Conservation (phyloP, 192 early-diverging fungal genomes). For the Coemansia sp. region DNA sequence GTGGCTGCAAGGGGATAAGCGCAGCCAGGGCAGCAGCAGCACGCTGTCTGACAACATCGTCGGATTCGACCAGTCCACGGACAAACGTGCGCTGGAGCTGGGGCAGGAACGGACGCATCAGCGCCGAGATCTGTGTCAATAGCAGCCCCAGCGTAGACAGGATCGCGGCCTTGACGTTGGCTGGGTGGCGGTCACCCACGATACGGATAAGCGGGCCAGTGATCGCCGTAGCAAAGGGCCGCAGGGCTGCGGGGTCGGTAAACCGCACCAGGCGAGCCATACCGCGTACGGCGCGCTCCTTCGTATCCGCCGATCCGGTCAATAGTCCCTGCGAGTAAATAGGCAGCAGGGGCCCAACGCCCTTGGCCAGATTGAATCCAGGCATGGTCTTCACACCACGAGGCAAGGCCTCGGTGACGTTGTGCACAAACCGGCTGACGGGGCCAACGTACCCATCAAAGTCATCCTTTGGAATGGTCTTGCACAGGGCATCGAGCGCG, state of each 20-base stretch:
- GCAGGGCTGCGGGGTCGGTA: slow-evolving; percentile 65
- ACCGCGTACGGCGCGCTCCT: slow-evolving; percentile 83
- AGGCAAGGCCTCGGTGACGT: slow-evolving; percentile 54
- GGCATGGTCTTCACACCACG: slow-evolving; percentile 51
- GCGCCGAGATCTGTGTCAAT: slow-evolving; percentile 78
- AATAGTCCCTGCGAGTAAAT: slow-evolving; percentile 93
- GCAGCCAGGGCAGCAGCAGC: slow-evolving; percentile 75
- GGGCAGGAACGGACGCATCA: slow-evolving; percentile 95
- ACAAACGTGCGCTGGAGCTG: slow-evolving; percentile 97
- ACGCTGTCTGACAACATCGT: slow-evolving; percentile 73
- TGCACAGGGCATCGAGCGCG: slow-evolving; percentile 78
- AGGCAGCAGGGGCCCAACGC: slow-evolving; percentile 84
- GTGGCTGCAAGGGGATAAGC: slow-evolving; percentile 45
- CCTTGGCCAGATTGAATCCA: slow-evolving; percentile 91
- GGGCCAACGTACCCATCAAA: slow-evolving; percentile 75
- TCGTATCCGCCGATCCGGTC: slow-evolving; percentile 76
- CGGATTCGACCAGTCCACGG: slow-evolving; percentile 77
- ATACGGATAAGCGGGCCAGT: slow-evolving; percentile 98
- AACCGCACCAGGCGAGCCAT: slow-evolving; percentile 72
- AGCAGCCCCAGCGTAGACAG: slow-evolving; percentile 79
- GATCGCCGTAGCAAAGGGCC: slow-evolving; percentile 90
- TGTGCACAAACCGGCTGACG: slow-evolving; percentile 64
- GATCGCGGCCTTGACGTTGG: slow-evolving; percentile 92
- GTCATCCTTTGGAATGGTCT: slow-evolving; percentile 85
- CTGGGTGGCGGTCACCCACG: slow-evolving; percentile 89